Percentiles rank a stretch among this genome's conserved stretches.
Conservation (phyloP, 202 grass and related monocot species). For the Schoenoplectus triqueter region DNA sequence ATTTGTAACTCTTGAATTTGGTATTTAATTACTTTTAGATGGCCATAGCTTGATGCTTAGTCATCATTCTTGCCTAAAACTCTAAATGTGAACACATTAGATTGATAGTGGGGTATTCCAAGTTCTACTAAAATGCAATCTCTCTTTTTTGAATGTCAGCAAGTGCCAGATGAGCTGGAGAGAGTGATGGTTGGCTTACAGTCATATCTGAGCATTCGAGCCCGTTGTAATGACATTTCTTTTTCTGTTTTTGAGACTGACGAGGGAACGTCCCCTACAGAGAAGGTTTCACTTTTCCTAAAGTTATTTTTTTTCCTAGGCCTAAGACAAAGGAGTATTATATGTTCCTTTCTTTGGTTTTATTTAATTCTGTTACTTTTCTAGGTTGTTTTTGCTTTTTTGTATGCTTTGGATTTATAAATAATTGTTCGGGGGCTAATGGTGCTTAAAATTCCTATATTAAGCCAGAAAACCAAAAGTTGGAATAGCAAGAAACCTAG, state of each 20-base stretch:
- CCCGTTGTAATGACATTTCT: slow-evolving; percentile 72
- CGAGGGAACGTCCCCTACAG: slow-evolving; percentile 66
- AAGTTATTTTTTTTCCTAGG: not conserved
- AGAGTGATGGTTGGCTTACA: slow-evolving; percentile 83
- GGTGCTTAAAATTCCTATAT: not conserved
- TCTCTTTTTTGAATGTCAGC: slow-evolving; percentile 59
- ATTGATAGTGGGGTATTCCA: not conserved
- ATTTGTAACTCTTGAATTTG: not conserved
- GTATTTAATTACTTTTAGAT: not conserved
- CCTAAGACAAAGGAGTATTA: slow-evolving; percentile 3
- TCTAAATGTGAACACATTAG: not conserved
- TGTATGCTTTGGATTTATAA: slow-evolving; percentile 10
- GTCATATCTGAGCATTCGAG: slow-evolving; percentile 89
- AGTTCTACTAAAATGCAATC: not conserved
- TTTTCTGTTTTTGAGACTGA: slow-evolving; percentile 86
- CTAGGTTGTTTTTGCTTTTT: not conserved
- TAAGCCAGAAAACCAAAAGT: not conserved
- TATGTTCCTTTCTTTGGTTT: not conserved
- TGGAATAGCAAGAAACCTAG: not conserved
- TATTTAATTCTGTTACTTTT: slow-evolving; percentile 8
- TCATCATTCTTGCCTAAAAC: not conserved
- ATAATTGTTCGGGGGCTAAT: not conserved
- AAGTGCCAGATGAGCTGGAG: slow-evolving; percentile 93
- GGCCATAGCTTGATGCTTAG: not conserved
- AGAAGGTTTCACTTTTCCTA: slow-evolving; percentile 65